Base-by-base conservation (phyloP, 352 stramenopile genomes). In the Phytophthora pseudosyringae region DNA sequence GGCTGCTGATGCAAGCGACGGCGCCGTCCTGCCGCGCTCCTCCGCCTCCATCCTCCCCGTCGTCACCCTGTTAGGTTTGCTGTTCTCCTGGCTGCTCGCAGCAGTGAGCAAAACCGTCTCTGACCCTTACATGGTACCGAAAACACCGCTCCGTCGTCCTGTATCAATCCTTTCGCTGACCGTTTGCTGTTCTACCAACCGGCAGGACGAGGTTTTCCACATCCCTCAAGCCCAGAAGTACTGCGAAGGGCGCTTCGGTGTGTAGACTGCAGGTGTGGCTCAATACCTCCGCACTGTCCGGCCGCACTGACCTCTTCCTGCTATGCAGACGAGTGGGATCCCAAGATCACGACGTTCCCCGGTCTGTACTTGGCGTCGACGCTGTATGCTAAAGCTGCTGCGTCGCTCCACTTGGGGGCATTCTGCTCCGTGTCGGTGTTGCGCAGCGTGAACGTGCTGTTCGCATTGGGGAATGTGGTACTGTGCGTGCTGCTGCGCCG, bases 301-400 rank as follows among this genome's bases (percentile, higher is more conserved):
- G 16, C 16, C 39, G 11, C 47, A 13, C 45, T 53, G 26, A 49
- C 10, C 28, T 46, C 12, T 70, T 38, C 7, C 18, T 52, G 18
- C 12, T 21, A 18, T 64, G 33, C 39, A 96, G 88, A 73, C 25
- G 75, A 88, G 40, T 97, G 92, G 92, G 87, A 98, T 41, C 73
- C 88, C 9, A 97, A 98, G 75, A 97, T 98, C 73, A 97, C 92
- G 35, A 98, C 92, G 31, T 96, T 97, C 39, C 92, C 92, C 5
- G 91, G 92, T 1, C 60, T 98, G 10, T 98, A 98, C 59, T 13
- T 95, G 3, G 53, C 81, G 9, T 81, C 76, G 16, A 81, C 73
- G 28, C 56, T 81, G 44, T 80, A 89, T 28, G 61, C 79, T 3
- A 71, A 78, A 25, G 38, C 26, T 0, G 45, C 61, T 11, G 47